These are phyloP conservation scores for Penstemon barbatus DNA, from an alignment of 257 asterid genomes.

Conservation along the genomic window DNA sequence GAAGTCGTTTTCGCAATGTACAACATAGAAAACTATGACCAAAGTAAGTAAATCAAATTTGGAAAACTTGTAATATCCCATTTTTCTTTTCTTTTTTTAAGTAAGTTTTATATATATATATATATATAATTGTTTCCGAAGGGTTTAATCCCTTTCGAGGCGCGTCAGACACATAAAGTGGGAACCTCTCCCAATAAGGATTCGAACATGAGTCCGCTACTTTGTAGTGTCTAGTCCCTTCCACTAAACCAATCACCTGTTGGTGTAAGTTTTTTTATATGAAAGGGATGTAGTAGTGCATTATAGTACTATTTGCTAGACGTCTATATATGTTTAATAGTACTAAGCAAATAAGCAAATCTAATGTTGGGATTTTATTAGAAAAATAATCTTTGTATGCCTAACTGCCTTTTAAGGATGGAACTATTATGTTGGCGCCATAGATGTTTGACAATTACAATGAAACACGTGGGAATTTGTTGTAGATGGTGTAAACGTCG, in stretches of 20 bases:
- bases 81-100: neutral
- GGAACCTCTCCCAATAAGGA: no score
- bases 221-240: no score
- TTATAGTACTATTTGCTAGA: slow-evolving; percentile 27
- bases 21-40: slow-evolving; percentile 37
- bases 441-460: slow-evolving; percentile 51
- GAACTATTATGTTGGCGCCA: slow-evolving; percentile 49
- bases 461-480: slow-evolving; percentile 47
- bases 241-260: no score
- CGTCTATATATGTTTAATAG: slow-evolving; percentile 15
- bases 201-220: no score
- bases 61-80: slow-evolving; percentile 48
- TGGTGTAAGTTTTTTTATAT: neutral
- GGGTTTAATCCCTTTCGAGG: no score
- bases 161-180: no score
- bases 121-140: no score
- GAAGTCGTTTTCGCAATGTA: slow-evolving; percentile 29
- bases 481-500: slow-evolving; percentile 29
- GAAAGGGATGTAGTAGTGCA: slow-evolving; percentile 18
- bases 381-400: slow-evolving; percentile 33
- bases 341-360: slow-evolving; percentile 17
- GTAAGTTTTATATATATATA: neutral
- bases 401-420: slow-evolving; percentile 65
- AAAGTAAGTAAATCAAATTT: slow-evolving; percentile 36
- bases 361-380: neutral